Conservation (phyloP, 331 rosid genomes). For the Pyrus hybrid region DNA sequence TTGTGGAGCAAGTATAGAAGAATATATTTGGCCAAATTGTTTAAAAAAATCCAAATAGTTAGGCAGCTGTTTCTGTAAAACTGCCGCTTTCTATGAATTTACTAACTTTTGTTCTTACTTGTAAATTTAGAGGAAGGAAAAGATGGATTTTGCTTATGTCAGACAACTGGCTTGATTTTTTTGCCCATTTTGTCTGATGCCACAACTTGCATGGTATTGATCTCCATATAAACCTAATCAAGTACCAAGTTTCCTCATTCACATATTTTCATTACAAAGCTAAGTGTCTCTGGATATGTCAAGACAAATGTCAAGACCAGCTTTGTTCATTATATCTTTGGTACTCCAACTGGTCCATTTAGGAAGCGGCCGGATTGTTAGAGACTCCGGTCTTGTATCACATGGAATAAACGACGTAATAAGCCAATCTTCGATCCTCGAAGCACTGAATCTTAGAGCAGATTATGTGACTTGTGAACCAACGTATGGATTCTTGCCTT, state of each 20-base stretch:
- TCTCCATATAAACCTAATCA: background rate
- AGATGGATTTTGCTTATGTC: background rate
- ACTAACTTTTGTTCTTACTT: background rate
- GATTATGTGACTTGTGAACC: slow-evolving; percentile 30
- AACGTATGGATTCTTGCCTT: slow-evolving; percentile 31
- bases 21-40: background rate
- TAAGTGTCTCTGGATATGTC: background rate
- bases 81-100: background rate
- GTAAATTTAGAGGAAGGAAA: background rate
- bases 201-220: background rate
- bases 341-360: background rate
- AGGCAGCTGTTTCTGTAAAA: background rate
- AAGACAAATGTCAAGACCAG: too few species aligned
- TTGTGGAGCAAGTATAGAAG: background rate
- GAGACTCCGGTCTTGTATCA: background rate
- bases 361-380: background rate
- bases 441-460: background rate
- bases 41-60: background rate
- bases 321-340: background rate
- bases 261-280: background rate
- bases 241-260: background rate
- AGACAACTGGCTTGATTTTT: background rate
- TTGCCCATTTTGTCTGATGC: background rate
- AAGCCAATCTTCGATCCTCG: background rate
- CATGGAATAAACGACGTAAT: background rate